These are phyloP conservation scores for Rhinocladiella similis DNA, from an alignment of 2,329 filamentous ascomycete genomes.

Conservation along the genomic window DNA sequence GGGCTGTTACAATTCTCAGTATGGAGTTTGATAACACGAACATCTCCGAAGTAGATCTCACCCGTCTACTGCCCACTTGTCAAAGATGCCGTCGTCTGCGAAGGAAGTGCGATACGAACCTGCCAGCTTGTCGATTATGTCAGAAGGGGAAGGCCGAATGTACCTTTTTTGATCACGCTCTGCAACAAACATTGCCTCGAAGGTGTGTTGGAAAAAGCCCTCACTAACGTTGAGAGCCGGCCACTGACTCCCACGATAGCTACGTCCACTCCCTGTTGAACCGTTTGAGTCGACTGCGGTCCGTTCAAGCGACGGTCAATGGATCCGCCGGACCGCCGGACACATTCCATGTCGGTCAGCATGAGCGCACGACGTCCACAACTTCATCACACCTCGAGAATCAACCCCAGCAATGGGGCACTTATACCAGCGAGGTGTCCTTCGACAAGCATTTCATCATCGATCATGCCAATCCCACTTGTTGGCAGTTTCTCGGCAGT, in stretches of 20 bases:
- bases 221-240: background rate
- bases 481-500: constrained; percentile 31
- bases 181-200: constrained; percentile 31
- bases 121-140: constrained; percentile 32
- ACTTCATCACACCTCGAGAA: constrained; percentile 16
- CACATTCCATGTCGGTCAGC: constrained; percentile 11
- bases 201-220: constrained; percentile 21
- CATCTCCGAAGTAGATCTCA: constrained; percentile 32
- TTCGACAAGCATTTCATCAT: constrained; percentile 32
- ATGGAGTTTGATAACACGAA: constrained; percentile 26
- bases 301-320: constrained; percentile 27
- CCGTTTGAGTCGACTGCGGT: constrained; percentile 25
- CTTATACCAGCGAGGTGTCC: constrained; percentile 27
- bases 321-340: constrained; percentile 13
- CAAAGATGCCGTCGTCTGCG: constrained; percentile 32
- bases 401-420: constrained; percentile 24
- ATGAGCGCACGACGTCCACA: constrained; percentile 17
- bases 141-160: constrained; percentile 34
- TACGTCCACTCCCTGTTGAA: constrained; percentile 32
- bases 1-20: constrained; percentile 19
- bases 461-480: constrained; percentile 29
- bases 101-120: constrained; percentile 32
- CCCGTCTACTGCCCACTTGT: constrained; percentile 30
- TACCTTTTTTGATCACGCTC: constrained; percentile 33
- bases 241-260: constrained; percentile 12